These are phyloP conservation scores for Alternaria brassicae DNA, from an alignment of 2,329 filamentous ascomycete species.

Conservation along the genomic window DNA sequence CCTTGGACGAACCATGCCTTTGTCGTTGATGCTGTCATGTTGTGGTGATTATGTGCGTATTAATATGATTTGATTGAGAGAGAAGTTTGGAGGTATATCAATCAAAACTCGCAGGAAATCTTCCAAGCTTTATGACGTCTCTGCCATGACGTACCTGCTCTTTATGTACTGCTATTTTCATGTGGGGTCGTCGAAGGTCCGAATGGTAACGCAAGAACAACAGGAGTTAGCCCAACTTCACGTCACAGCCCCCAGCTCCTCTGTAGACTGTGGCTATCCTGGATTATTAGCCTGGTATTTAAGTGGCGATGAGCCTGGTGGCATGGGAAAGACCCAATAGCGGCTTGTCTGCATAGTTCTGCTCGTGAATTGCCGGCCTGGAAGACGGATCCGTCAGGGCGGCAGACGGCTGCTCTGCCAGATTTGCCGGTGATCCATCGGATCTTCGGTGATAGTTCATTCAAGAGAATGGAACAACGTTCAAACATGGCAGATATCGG, in stretches of 20 bases:
- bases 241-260: slow-evolving; percentile 8
- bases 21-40: slow-evolving; percentile 54
- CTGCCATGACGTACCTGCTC: slow-evolving; percentile 9
- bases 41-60: background rate
- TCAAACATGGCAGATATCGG: background rate
- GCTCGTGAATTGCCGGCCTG: slow-evolving; percentile 2
- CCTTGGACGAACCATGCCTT: slow-evolving; percentile 65
- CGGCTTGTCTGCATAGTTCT: background rate
- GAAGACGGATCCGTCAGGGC: background rate
- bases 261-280: slow-evolving; percentile 9
- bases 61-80: background rate
- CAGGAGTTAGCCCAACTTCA: slow-evolving; percentile 10
- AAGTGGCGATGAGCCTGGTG: slow-evolving; percentile 5
- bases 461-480: background rate
- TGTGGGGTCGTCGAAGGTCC: slow-evolving; percentile 24
- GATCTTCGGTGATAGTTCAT: background rate
- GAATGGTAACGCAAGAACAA: slow-evolving; percentile 33
- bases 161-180: slow-evolving; percentile 22
- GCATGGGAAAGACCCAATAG: background rate
- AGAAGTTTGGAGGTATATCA: background rate
- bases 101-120: background rate
- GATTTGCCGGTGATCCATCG: slow-evolving; percentile 7
- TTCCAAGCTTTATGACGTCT: background rate
- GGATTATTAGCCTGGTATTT: background rate
- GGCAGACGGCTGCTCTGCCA: background rate